phyloP scores from a whole-genome alignment of 2,329 filamentous ascomycete genomes.

The Diaporthe eres region DNA sequence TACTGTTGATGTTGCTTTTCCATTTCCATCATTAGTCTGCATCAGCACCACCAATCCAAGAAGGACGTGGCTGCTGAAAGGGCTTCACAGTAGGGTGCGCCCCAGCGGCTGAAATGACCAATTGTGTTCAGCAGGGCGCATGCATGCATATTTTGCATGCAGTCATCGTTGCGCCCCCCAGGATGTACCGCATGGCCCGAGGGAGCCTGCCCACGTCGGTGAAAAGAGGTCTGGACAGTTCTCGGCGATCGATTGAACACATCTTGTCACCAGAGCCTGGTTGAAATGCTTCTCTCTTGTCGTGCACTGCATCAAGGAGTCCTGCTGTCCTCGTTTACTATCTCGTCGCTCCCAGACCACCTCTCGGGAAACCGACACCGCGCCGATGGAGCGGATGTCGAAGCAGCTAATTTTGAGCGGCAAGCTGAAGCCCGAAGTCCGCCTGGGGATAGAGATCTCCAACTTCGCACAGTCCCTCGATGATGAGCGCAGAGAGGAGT shows the following conservation, averaged over 20 bases:
- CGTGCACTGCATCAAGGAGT: neutral
- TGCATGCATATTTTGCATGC: neutral
- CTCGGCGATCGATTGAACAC: too few relatives aligned
- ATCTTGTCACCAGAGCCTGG: too few relatives aligned
- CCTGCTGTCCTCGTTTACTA: neutral
- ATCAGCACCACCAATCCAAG: neutral
- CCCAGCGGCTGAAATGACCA: neutral
- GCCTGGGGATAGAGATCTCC: conserved; percentile 20
- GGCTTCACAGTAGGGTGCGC: neutral
- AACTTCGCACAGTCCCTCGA: conserved; percentile 10
- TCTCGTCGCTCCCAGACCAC: too few relatives aligned
- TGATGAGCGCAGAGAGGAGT: neutral
- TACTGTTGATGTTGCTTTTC: neutral
- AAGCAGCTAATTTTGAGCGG: conserved; percentile 23
- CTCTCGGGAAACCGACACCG: too few relatives aligned
- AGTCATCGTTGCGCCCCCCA: neutral
- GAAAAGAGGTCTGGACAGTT: too few relatives aligned
- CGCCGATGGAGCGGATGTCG: neutral
- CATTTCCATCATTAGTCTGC: neutral
- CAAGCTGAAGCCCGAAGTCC: conserved; percentile 16
- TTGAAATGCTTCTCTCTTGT: too few relatives aligned
- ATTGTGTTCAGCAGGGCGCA: neutral
- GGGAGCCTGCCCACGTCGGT: too few relatives aligned
- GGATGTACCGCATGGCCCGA: too few relatives aligned
- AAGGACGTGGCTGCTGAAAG: neutral